phyloP scores from a whole-genome alignment of 306 rosid species.

The Psophocarpus tetragonolobus region DNA sequence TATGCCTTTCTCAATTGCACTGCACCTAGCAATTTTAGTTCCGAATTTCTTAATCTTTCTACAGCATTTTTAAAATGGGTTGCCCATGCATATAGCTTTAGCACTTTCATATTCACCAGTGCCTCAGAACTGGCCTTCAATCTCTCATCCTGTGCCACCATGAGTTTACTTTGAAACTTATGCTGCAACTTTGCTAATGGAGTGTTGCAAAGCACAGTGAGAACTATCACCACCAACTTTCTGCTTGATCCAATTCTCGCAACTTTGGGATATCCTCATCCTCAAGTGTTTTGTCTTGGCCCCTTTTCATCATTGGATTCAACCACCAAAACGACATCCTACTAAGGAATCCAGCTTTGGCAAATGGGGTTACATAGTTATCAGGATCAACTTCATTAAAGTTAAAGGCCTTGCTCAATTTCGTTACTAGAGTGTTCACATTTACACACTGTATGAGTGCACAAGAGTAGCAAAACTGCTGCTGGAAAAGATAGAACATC shows the following conservation, averaged over 20 bases:
- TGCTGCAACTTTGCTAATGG: background rate
- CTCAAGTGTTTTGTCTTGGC: background rate
- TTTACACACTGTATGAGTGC: background rate
- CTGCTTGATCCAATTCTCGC: background rate
- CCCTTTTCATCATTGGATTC: background rate
- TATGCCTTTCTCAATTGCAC: constrained; percentile 52
- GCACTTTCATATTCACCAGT: background rate
- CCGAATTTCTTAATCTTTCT: constrained; percentile 49
- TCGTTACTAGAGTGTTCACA: background rate
- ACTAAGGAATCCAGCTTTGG: background rate
- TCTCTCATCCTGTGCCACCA: background rate
- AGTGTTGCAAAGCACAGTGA: background rate
- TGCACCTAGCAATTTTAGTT: constrained; percentile 48
- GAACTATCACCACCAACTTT: background rate
- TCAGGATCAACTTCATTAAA: background rate
- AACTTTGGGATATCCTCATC: background rate
- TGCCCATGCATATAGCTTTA: background rate
- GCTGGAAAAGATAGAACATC: no score
- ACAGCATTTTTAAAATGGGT: constrained; percentile 9
- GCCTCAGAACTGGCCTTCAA: background rate
- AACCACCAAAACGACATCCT: background rate
- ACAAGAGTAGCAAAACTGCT: no score
- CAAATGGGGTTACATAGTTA: background rate
- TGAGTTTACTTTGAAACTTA: background rate
- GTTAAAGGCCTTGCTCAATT: background rate